A percentile compares a stretch with the other conserved stretches of the same genome.
These are phyloP conservation scores for Rubroshorea leprosula DNA, from an alignment of 345 rosid species.

Conservation along the genomic window DNA sequence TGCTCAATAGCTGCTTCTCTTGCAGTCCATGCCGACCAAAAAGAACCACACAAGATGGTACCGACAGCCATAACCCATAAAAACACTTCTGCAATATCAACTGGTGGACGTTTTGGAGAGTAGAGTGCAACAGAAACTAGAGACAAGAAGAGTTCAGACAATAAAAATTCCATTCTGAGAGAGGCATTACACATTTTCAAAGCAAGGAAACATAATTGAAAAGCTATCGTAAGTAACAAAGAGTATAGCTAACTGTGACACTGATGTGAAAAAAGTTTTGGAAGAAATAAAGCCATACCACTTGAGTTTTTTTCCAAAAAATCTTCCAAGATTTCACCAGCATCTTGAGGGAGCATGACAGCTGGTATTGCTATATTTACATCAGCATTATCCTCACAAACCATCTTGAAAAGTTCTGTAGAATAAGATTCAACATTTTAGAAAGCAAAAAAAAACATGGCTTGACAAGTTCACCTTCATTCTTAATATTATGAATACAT, in stretches of 20 bases:
- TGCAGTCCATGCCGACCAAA: slow-evolving; percentile 92
- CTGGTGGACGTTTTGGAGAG: slow-evolving; percentile 84
- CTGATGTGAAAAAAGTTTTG: background rate
- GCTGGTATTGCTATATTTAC: slow-evolving; percentile 65
- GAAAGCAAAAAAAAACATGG: slow-evolving; percentile 18
- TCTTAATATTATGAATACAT: too few species aligned
- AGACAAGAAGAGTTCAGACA: slow-evolving; percentile 12
- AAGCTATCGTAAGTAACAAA: background rate
- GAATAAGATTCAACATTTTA: slow-evolving; percentile 17
- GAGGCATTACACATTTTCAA: background rate
- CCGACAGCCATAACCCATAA: slow-evolving; percentile 99
- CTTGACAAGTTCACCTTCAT: too few species aligned
- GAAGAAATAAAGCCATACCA: slow-evolving; percentile 34
- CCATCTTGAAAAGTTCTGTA: slow-evolving; percentile 96
- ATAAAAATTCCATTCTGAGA: background rate
- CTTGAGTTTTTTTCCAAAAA: slow-evolving; percentile 24
- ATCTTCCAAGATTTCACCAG: slow-evolving; percentile 53
- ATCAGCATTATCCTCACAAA: slow-evolving; percentile 68
- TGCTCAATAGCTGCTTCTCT: slow-evolving; percentile 85
- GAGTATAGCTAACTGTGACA: background rate
- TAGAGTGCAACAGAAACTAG: slow-evolving; percentile 83
- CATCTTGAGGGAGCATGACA: slow-evolving; percentile 95
- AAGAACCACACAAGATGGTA: slow-evolving; percentile 83
- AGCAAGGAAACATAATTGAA: slow-evolving; percentile 1
- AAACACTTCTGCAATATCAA: slow-evolving; percentile 96